These are phyloP conservation scores for Galerina marginata DNA, from an alignment of 768 basidiomycete genomes.

Conservation along the genomic window DNA sequence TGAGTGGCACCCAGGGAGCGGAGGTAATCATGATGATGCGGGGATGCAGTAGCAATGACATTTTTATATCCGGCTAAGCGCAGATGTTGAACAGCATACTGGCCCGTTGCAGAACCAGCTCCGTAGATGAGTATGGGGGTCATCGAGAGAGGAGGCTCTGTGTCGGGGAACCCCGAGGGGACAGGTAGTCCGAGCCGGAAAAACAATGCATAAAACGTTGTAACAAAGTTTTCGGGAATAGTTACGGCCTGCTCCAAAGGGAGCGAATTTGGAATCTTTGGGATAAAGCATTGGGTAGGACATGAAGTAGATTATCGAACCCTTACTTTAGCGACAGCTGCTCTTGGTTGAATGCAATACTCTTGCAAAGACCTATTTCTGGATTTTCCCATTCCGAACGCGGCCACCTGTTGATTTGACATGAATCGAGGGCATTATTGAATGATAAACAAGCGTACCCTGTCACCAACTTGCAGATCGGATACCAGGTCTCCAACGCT, in stretches of 20 bases:
- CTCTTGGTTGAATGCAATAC: conserved; percentile 35
- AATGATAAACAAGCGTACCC: conserved; percentile 25
- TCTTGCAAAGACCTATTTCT: conserved; percentile 41
- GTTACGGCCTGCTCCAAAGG: conserved; percentile 41
- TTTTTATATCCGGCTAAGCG: conserved; percentile 47
- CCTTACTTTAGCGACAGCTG: conserved; percentile 43
- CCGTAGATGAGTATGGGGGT: conserved; percentile 51
- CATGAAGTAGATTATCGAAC: neutral
- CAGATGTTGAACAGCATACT: conserved; percentile 45
- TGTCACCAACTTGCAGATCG: conserved; percentile 43
- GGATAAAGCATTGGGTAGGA: neutral
- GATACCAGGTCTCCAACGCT: conserved; percentile 40
- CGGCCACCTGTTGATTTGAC: conserved; percentile 24
- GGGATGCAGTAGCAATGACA: conserved; percentile 48
- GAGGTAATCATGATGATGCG: conserved; percentile 43
- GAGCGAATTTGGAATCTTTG: conserved; percentile 46
- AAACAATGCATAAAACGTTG: conserved; percentile 46
- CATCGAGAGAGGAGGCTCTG: conserved; percentile 32
- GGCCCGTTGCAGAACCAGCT: conserved; percentile 45
- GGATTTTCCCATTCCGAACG: conserved; percentile 31
- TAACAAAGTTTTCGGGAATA: conserved; percentile 48
- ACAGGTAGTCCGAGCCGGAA: conserved; percentile 42
- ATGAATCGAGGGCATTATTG: neutral
- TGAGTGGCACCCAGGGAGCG: conserved; percentile 45
- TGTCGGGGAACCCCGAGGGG: conserved; percentile 36